Evolutionary conservation across 179 eudicot genomes (phyloP).

Genomic region (Corrigiola litoralis): DNA sequence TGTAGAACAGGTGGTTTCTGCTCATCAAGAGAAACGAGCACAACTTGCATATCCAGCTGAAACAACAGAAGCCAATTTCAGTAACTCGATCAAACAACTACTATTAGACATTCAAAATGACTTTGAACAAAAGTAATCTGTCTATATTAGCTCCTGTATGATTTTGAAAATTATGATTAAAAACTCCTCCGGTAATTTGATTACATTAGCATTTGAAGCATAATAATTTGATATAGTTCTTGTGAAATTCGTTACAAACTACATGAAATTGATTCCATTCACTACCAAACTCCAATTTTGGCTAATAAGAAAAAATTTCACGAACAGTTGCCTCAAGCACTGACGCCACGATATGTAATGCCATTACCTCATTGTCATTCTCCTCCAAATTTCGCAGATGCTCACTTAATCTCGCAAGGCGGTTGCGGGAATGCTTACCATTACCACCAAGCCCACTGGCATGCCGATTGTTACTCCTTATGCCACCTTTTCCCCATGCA

Average conservation of each 20-base stretch:
- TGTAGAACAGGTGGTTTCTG: constrained; percentile 37
- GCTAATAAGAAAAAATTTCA: neutral
- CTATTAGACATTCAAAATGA: neutral
- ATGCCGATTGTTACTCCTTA: constrained; percentile 60
- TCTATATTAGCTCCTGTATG: neutral
- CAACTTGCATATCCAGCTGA: constrained; percentile 57
- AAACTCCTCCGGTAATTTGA: neutral
- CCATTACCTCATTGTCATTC: constrained; percentile 50
- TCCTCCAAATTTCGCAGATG: constrained; percentile 45
- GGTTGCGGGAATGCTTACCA: constrained; percentile 44
- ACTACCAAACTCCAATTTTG: neutral
- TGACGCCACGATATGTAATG: neutral
- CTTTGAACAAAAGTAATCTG: too few relatives aligned
- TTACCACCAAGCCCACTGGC: constrained; percentile 42
- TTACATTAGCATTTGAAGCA: neutral
- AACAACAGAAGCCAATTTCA: constrained; percentile 20
- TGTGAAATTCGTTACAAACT: neutral
- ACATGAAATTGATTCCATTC: neutral
- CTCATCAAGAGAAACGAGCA: constrained; percentile 46
- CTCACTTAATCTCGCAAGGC: constrained; percentile 50
- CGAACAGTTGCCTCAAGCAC: neutral
- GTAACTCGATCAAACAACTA: neutral
- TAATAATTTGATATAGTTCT: neutral
- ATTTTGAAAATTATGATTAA: neutral
- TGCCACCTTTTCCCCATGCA: constrained; percentile 66